A percentile compares a stretch with the other conserved stretches of the same genome.
phyloP scores from a whole-genome alignment of 1,139 yeast species.

The Magnusiomyces starmeri region DNA sequence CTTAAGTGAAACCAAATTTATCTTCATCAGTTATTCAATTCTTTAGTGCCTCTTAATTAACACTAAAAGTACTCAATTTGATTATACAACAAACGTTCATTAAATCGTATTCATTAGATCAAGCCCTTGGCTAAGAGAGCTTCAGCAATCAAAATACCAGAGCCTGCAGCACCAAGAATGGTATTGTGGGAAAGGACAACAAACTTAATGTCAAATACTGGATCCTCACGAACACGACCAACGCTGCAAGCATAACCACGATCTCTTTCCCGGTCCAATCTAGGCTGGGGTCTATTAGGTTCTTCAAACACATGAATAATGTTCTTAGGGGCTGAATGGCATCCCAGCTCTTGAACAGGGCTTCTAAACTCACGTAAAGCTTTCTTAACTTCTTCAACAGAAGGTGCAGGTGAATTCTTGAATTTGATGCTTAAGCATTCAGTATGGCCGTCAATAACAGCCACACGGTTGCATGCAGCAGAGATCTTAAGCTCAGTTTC shows the following conservation, averaged over 20 bases:
- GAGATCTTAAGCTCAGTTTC: constrained; percentile 75
- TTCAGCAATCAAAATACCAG: constrained; percentile 96
- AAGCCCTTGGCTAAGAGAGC: constrained; percentile 68
- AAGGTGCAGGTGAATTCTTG: constrained; percentile 75
- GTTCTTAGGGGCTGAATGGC: constrained; percentile 88
- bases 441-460: constrained; percentile 97
- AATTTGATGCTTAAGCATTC: constrained; percentile 88
- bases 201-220: constrained; percentile 90
- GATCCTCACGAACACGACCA: constrained; percentile 90
- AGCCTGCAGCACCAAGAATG: constrained; percentile 97
- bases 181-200: constrained; percentile 95
- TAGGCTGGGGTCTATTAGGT: constrained; percentile 93
- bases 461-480: constrained; percentile 95
- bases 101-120: constrained; percentile 41
- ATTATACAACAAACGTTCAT: too few species aligned
- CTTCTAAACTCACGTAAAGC: constrained; percentile 69
- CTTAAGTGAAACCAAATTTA: too few species aligned
- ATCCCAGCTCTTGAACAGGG: constrained; percentile 69
- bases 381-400: constrained; percentile 68
- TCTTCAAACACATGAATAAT: constrained; percentile 89
- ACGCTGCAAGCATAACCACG: constrained; percentile 91
- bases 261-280: constrained; percentile 94
- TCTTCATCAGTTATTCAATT: not conserved
- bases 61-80: too few species aligned
- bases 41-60: not conserved